Evolutionary conservation across 2,329 filamentous ascomycete genomes (phyloP), one percentile per base, ranked within the genome.

Genomic region (Bipolaris victoriae): DNA sequence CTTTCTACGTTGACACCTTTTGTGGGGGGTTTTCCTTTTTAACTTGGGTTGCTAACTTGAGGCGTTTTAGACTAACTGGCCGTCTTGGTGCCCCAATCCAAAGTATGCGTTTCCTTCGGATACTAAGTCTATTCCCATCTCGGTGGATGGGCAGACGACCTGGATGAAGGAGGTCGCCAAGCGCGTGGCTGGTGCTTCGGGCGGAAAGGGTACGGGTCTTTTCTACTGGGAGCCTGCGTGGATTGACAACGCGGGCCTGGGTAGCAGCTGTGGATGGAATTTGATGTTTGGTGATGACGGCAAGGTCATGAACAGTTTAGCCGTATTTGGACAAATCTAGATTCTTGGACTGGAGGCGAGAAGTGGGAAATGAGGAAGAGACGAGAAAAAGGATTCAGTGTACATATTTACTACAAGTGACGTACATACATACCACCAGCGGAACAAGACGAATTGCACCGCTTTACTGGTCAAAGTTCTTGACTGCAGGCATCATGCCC

Each of bases 151-250:
- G 0, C 89, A 91, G 79, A 76, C 77, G 1, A 80, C 79, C 1
- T 91, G 86, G 74, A 74, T 91, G 51, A 78, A 84, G 72, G 76
- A 83, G 55, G 80, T 91, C 16, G 87, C 86, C 0, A 77, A 77
- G 1, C 78, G 86, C 1, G 82, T 90, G 0, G 77, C 79, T 1
- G 80, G 76, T 1, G 82, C 86, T 0, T 79, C 74, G 1, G 81
- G 82, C 1, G 87, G 87, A 0, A 74, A 78, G 53, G 73, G 72
- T 1, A 26, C 74, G 4, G 89, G 88, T 0, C 43, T 91, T 7
- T 90, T 88, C 60, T 91, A 91, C 64, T 91, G 89, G 89, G 89
- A 92, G 71, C 88, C 88, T 0, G 86, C 84, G 0, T 91, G 88
- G 88, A 79, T 90, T 60, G 80, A 86, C 40, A 91, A 90, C 73